Evolutionary conservation across 2,329 filamentous ascomycete genomes (phyloP).

Genomic region (Epichloe uncinata): DNA sequence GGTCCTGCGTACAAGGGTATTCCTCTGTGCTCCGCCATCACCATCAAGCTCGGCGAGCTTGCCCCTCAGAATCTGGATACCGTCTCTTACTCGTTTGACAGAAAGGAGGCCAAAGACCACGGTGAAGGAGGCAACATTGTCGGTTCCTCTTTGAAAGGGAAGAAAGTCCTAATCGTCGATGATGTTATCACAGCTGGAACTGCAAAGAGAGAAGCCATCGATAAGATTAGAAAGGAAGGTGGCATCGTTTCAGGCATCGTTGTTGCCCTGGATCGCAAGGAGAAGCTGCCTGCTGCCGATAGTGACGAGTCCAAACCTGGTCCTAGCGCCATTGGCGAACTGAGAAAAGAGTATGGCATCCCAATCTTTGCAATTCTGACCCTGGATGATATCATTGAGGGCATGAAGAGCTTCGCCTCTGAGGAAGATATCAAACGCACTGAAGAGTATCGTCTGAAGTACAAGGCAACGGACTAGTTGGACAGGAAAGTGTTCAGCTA

Average conservation of each 20-base stretch:
- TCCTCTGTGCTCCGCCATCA: constrained; percentile 67
- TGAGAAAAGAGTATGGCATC: constrained; percentile 70
- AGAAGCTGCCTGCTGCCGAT: constrained; percentile 57
- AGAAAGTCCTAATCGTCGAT: constrained; percentile 81
- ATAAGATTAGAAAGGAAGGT: constrained; percentile 75
- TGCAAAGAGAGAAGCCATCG: constrained; percentile 82
- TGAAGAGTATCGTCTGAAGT: constrained; percentile 59
- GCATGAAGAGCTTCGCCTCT: constrained; percentile 47
- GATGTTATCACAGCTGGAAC: constrained; percentile 95
- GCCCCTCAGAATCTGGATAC: constrained; percentile 52
- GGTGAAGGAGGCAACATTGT: constrained; percentile 92
- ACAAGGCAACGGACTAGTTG: constrained; percentile 42
- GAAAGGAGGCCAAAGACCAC: constrained; percentile 93
- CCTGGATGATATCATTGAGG: constrained; percentile 68
- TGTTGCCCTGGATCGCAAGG: constrained; percentile 76
- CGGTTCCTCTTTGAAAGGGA: constrained; percentile 70
- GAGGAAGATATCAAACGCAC: constrained; percentile 51
- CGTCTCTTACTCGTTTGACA: constrained; percentile 79
- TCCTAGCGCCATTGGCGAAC: constrained; percentile 73
- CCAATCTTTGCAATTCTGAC: constrained; percentile 76
- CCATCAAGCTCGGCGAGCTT: constrained; percentile 60
- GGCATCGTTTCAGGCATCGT: constrained; percentile 78
- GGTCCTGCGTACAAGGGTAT: constrained; percentile 96
- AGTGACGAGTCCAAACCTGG: constrained; percentile 55
- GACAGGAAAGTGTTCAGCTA: not conserved